A percentile compares a stretch with the other conserved stretches of the same genome.
phyloP scores from a whole-genome alignment of 2,329 filamentous ascomycete genomes.

The Didymella pinodella region DNA sequence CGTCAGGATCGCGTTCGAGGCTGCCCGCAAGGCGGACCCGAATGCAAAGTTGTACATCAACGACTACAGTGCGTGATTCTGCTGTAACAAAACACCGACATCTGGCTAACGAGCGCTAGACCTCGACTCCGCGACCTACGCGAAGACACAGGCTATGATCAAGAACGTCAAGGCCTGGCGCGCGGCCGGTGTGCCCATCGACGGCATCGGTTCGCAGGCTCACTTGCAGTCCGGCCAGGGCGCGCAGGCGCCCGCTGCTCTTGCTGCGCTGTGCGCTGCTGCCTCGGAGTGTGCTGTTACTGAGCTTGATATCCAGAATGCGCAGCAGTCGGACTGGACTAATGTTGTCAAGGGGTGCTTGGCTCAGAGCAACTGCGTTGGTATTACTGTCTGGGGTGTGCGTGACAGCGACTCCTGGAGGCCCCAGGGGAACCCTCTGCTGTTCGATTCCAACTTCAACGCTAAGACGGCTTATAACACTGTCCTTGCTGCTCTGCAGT shows the following conservation, averaged over 20 bases:
- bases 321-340: conserved; percentile 65
- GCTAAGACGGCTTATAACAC: conserved; percentile 54
- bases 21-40: conserved; percentile 72
- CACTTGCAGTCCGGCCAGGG: conserved; percentile 57
- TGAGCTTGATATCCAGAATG: conserved; percentile 72
- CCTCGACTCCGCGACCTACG: conserved; percentile 66
- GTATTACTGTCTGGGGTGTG: conserved; percentile 70
- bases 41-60: conserved; percentile 78
- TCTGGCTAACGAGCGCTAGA: conserved; percentile 50
- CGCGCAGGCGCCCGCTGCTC: conserved; percentile 58
- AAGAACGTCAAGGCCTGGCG: conserved; percentile 71
- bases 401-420: conserved; percentile 59
- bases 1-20: conserved; percentile 74
- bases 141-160: conserved; percentile 68
- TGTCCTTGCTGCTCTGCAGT: conserved; percentile 40
- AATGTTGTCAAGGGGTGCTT: conserved; percentile 67
- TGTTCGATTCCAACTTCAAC: conserved; percentile 56
- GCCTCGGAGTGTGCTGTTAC: conserved; percentile 70
- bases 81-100: conserved; percentile 10
- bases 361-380: conserved; percentile 66
- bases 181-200: conserved; percentile 68
- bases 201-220: conserved; percentile 68
- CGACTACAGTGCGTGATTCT: conserved; percentile 59
- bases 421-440: conserved; percentile 51
- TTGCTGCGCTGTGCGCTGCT: conserved; percentile 61